Evolutionary conservation across 1,284 basidiomycete species (phyloP).

Genomic region (Cutaneotrichosporon cavernicola): DNA sequence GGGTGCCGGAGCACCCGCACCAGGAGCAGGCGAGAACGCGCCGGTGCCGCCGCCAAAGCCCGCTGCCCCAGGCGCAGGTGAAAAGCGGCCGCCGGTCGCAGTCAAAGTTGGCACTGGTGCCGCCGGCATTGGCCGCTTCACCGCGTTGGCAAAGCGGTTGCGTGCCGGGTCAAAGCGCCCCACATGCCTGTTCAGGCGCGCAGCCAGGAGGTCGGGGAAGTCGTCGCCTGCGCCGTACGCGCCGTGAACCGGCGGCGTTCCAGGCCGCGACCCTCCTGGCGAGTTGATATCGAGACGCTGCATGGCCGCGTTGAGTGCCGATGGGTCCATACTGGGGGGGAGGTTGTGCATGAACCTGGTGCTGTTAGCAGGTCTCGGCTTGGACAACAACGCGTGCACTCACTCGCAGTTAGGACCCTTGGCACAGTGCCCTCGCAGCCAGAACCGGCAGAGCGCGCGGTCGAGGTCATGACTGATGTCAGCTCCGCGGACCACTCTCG

Average conservation of each 20-base stretch:
- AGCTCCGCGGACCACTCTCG: not conserved
- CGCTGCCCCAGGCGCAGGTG: conserved; percentile 23
- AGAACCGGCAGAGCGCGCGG: conserved; percentile 91
- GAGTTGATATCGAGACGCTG: conserved; percentile 61
- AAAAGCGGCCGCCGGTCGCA: conserved; percentile 32
- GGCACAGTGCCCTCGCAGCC: conserved; percentile 92
- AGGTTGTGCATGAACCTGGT: conserved; percentile 75
- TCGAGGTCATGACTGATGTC: conserved; percentile 76
- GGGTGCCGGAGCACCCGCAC: conserved; percentile 55
- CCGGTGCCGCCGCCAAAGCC: conserved; percentile 43
- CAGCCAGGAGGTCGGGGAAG: conserved; percentile 67
- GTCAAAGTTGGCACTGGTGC: conserved; percentile 31
- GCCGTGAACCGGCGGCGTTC: conserved; percentile 31
- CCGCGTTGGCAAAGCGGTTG: conserved; percentile 69
- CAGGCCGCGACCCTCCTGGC: conserved; percentile 52
- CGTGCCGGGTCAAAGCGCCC: conserved; percentile 67
- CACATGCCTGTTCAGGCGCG: conserved; percentile 49
- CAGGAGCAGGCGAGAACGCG: conserved; percentile 26
- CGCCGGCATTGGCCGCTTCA: conserved; percentile 46
- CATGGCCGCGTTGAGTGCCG: conserved; percentile 62
- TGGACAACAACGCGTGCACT: conserved; percentile 27
- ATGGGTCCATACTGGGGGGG: conserved; percentile 60
- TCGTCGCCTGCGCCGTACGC: conserved; percentile 64
- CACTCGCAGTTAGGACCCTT: conserved; percentile 72
- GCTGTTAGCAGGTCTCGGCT: conserved; percentile 16